These are phyloP conservation scores for Talaromyces pinophilus DNA, from an alignment of 2,329 filamentous ascomycete genomes.

Conservation along the genomic window DNA sequence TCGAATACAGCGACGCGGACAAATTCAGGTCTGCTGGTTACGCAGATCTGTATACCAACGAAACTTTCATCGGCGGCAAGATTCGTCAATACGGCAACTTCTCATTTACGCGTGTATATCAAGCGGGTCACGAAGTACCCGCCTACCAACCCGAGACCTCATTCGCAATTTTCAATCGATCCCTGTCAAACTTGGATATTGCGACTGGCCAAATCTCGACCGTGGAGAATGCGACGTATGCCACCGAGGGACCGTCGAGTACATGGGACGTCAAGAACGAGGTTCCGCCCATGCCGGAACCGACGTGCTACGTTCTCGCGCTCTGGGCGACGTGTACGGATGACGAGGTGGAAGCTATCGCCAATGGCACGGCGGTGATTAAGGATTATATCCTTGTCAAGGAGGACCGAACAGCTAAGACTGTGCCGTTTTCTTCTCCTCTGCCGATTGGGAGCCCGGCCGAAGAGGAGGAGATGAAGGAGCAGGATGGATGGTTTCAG, in stretches of 20 bases:
- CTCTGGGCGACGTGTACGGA: slow-evolving; percentile 45
- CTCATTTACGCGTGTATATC: slow-evolving; percentile 51
- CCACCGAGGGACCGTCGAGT: slow-evolving; percentile 42
- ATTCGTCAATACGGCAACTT: slow-evolving; percentile 53
- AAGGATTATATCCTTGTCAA: slow-evolving; percentile 50
- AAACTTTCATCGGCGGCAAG: slow-evolving; percentile 47
- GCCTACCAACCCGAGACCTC: slow-evolving; percentile 58
- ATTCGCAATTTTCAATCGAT: slow-evolving; percentile 57
- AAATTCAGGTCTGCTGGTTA: slow-evolving; percentile 56
- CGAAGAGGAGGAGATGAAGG: neutral
- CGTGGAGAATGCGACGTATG: slow-evolving; percentile 38
- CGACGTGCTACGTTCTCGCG: slow-evolving; percentile 50
- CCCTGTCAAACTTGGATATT: slow-evolving; percentile 54
- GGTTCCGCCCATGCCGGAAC: slow-evolving; percentile 42
- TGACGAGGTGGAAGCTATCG: slow-evolving; percentile 44
- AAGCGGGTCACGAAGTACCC: slow-evolving; percentile 53
- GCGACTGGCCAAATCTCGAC: slow-evolving; percentile 55
- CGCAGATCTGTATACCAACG: slow-evolving; percentile 45
- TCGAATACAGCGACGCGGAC: slow-evolving; percentile 48
- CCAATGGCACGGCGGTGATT: slow-evolving; percentile 50
- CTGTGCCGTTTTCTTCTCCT: neutral
- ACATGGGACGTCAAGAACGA: slow-evolving; percentile 51
- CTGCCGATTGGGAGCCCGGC: neutral
- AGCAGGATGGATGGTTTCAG: slow-evolving; percentile 4
- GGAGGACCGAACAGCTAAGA: slow-evolving; percentile 19